Evolutionary conservation across 306 rosid species (phyloP).

Genomic region (Sindora glabra): DNA sequence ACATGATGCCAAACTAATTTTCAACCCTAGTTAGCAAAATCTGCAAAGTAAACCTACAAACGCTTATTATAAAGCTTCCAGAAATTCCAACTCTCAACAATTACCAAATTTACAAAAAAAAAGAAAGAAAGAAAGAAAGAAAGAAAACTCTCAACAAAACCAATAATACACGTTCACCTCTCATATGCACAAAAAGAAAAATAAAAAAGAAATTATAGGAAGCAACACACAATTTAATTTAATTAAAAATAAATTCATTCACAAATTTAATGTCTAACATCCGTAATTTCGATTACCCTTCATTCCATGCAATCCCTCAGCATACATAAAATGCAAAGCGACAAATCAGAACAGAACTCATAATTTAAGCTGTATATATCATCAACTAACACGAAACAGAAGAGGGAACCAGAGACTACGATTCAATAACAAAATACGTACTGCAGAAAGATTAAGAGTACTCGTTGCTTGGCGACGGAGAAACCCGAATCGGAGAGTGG

Average conservation of each 20-base stretch:
- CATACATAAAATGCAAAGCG: background rate
- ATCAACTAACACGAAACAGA: background rate
- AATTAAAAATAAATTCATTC: background rate
- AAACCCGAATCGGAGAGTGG: background rate
- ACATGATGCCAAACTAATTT: conserved; percentile 10
- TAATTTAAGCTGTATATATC: background rate
- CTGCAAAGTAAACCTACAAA: background rate
- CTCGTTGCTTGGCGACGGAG: background rate
- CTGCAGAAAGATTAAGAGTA: background rate
- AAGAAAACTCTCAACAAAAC: too few species aligned
- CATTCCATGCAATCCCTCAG: background rate
- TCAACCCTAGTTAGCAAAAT: conserved; percentile 7
- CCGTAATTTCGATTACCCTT: background rate
- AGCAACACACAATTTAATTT: background rate
- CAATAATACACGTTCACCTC: background rate
- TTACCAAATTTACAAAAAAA: too few species aligned
- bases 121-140: too few species aligned
- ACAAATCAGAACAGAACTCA: background rate
- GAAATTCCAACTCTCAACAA: background rate
- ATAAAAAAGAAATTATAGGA: background rate
- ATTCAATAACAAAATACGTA: background rate
- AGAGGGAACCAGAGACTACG: background rate
- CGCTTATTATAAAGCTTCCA: background rate
- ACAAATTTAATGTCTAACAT: background rate
- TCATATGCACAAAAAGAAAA: background rate